Evolutionary conservation across 257 asterid species (phyloP).

Genomic region (Agastache rugosa): DNA sequence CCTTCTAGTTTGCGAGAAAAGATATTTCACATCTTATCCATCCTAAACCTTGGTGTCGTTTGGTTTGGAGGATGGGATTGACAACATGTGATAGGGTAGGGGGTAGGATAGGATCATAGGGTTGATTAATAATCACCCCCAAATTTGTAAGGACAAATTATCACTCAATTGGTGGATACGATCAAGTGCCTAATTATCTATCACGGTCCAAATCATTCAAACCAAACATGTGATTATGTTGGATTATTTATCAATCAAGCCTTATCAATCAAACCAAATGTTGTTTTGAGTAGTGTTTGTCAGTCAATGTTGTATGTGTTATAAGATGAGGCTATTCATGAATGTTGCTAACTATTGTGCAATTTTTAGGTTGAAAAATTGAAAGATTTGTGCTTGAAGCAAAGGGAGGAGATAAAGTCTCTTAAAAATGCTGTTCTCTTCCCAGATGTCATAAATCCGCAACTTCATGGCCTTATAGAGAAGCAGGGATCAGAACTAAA

Average conservation of each 20-base stretch:
- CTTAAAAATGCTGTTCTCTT: conserved; percentile 74
- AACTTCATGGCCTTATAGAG: conserved; percentile 65
- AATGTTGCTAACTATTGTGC: conserved; percentile 7
- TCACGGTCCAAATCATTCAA: too few relatives aligned
- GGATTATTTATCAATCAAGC: too few relatives aligned
- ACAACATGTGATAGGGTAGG: too few relatives aligned
- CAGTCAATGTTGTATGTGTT: not conserved
- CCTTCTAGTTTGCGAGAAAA: not conserved
- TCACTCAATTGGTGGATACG: too few relatives aligned
- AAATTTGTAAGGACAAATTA: too few relatives aligned
- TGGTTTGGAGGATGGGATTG: too few relatives aligned
- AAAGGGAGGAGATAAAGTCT: conserved; percentile 93
- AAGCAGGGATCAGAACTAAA: conserved; percentile 76
- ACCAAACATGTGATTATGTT: too few relatives aligned
- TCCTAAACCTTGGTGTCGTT: not conserved
- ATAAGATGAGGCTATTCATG: not conserved
- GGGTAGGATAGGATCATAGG: too few relatives aligned
- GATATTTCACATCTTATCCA: not conserved
- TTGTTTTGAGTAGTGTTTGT: not conserved
- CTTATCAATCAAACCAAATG: too few relatives aligned
- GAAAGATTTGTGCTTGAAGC: conserved; percentile 95
- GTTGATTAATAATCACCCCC: too few relatives aligned
- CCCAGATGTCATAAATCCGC: conserved; percentile 79
- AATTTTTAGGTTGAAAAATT: conserved; percentile 80
- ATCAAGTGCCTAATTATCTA: too few relatives aligned